These are phyloP conservation scores for Phaeosphaeria sp. DNA, from an alignment of 2,329 filamentous ascomycete genomes.

Conservation along the genomic window DNA sequence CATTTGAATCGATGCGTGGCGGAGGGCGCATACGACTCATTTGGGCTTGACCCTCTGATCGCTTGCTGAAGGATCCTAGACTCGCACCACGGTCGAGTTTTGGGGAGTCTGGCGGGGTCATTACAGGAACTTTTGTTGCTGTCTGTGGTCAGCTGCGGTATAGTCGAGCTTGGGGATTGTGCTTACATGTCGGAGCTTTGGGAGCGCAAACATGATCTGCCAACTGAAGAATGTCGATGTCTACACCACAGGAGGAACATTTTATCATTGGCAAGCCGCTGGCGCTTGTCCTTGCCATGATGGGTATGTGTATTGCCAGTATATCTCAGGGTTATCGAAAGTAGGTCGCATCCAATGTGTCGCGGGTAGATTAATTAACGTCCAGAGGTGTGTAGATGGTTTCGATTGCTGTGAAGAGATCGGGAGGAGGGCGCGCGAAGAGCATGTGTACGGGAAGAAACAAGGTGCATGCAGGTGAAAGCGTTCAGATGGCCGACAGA, in stretches of 20 bases:
- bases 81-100: constrained; percentile 44
- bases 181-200: constrained; percentile 48
- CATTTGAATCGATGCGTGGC: constrained; percentile 62
- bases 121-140: constrained; percentile 17
- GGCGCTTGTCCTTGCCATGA: constrained; percentile 40
- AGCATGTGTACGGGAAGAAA: not conserved
- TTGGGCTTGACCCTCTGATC: constrained; percentile 41
- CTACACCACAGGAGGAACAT: constrained; percentile 50
- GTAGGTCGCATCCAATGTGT: not conserved
- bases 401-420: constrained; percentile 32
- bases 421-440: constrained; percentile 11
- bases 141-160: constrained; percentile 15
- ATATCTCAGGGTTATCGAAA: not conserved
- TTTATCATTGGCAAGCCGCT: constrained; percentile 48
- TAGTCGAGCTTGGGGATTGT: constrained; percentile 22
- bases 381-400: constrained; percentile 23
- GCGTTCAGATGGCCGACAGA: constrained; percentile 15
- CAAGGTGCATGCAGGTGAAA: not conserved
- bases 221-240: constrained; percentile 85
- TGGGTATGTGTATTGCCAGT: constrained; percentile 5
- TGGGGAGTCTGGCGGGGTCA: constrained; percentile 6
- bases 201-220: constrained; percentile 78
- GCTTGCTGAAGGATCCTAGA: constrained; percentile 37
- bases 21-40: constrained; percentile 56
- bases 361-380: constrained; percentile 8